A percentile compares a stretch with the other conserved stretches of the same genome.
These are phyloP conservation scores for Fragaria iinumae DNA, from an alignment of 306 rosid species.

Conservation along the genomic window DNA sequence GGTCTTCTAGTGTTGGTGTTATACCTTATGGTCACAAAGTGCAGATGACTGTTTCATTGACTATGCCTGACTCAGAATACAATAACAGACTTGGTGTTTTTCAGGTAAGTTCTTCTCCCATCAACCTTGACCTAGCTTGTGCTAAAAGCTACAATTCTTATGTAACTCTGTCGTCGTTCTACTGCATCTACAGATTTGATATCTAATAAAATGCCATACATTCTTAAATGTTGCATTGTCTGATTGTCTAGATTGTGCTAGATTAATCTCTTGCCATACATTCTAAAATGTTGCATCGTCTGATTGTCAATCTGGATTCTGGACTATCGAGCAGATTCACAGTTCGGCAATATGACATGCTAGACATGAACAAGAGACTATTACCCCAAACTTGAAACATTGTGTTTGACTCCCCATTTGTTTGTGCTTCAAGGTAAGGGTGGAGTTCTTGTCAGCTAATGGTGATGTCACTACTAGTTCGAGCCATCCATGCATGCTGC, in stretches of 20 bases:
- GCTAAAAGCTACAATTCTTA: neutral
- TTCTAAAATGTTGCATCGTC: neutral
- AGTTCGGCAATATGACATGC: neutral
- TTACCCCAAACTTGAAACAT: neutral
- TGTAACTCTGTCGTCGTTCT: neutral
- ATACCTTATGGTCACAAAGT: slow-evolving; percentile 29
- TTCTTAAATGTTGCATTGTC: neutral
- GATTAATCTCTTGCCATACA: neutral
- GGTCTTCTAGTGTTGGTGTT: neutral
- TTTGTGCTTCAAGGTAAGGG: slow-evolving; percentile 25
- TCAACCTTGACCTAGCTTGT: neutral
- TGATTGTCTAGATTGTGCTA: neutral
- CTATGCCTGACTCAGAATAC: slow-evolving; percentile 28
- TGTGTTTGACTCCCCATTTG: neutral
- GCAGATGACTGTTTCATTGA: slow-evolving; percentile 28
- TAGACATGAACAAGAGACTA: neutral
- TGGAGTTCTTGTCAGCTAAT: slow-evolving; percentile 29
- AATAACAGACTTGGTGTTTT: slow-evolving; percentile 26
- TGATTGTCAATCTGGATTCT: neutral
- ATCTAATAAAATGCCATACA: neutral
- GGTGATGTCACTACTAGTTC: slow-evolving; percentile 23
- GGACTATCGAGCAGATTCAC: neutral
- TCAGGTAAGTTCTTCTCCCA: slow-evolving; percentile 19
- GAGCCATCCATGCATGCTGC: slow-evolving; percentile 32
- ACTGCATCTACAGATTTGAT: neutral